Evolutionary conservation across 305 asterid genomes (phyloP).

Genomic region (Solanum hybrid): DNA sequence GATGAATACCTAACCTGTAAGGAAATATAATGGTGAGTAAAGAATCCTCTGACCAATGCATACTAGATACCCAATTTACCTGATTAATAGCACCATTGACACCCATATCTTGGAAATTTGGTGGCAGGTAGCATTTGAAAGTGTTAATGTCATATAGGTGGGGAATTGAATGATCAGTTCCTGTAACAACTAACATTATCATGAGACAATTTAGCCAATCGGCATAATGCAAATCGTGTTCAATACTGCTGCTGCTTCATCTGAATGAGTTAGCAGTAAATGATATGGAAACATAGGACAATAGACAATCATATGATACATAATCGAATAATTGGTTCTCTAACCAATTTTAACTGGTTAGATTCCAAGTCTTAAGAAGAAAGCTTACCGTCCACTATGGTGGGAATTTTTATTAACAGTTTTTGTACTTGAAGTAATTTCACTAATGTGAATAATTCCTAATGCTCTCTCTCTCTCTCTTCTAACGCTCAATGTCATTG

Average conservation of each 20-base stretch:
- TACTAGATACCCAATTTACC: conserved; percentile 21
- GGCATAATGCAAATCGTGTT: neutral
- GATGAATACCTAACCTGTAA: conserved; percentile 68
- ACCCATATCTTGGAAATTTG: conserved; percentile 55
- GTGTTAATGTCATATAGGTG: conserved; percentile 81
- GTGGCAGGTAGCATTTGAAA: conserved; percentile 70
- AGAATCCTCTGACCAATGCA: neutral
- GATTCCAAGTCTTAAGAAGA: neutral
- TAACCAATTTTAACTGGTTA: neutral
- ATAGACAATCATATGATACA: neutral
- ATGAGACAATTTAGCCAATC: neutral
- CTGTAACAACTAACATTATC: conserved; percentile 27
- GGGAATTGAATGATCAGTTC: conserved; percentile 73
- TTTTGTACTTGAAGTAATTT: neutral
- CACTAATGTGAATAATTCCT: neutral
- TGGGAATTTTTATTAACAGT: neutral
- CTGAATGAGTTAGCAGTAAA: neutral
- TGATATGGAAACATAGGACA: neutral
- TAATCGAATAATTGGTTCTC: neutral
- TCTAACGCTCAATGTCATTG: neutral
- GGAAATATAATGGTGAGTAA: conserved; percentile 7
- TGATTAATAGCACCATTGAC: conserved; percentile 72
- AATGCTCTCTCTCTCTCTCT: neutral
- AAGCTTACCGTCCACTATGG: neutral
- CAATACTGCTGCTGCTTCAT: neutral